Conservation (phyloP, 352 stramenopile genomes). For the Phytophthora pistaciae region DNA sequence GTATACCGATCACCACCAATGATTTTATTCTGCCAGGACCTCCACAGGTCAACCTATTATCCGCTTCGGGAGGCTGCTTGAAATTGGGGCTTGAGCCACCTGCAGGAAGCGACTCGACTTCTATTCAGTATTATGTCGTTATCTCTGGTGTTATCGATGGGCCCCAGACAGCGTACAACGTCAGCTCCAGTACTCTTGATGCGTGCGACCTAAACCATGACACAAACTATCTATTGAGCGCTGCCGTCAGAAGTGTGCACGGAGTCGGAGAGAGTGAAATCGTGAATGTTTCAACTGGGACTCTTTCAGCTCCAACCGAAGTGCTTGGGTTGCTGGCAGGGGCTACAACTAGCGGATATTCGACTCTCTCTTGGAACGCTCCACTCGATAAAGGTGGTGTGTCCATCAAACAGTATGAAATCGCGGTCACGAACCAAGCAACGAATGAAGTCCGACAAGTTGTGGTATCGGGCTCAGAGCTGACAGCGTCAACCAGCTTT, state of each 20-base stretch:
- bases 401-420: conserved; percentile 31
- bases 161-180: conserved; percentile 2
- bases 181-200: neutral
- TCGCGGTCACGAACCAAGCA: conserved; percentile 28
- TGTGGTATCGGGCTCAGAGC: conserved; percentile 12
- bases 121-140: conserved; percentile 27
- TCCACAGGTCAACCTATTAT: conserved; percentile 31
- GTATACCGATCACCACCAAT: conserved; percentile 23
- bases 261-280: conserved; percentile 30
- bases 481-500: conserved; percentile 23
- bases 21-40: conserved; percentile 29
- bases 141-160: neutral
- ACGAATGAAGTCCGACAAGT: conserved; percentile 9
- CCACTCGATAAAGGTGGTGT: conserved; percentile 44
- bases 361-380: conserved; percentile 36
- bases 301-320: conserved; percentile 26
- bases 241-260: conserved; percentile 32
- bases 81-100: neutral
- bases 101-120: conserved; percentile 39
- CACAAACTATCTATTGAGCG: conserved; percentile 37
- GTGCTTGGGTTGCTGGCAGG: conserved; percentile 23
- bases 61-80: conserved; percentile 27
- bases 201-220: conserved; percentile 33
- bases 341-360: conserved; percentile 35
- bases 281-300: conserved; percentile 28